Evolutionary conservation across 2,329 filamentous ascomycete genomes (phyloP), one percentile per base, ranked within the genome.

Genomic region (Septoria linicola): DNA sequence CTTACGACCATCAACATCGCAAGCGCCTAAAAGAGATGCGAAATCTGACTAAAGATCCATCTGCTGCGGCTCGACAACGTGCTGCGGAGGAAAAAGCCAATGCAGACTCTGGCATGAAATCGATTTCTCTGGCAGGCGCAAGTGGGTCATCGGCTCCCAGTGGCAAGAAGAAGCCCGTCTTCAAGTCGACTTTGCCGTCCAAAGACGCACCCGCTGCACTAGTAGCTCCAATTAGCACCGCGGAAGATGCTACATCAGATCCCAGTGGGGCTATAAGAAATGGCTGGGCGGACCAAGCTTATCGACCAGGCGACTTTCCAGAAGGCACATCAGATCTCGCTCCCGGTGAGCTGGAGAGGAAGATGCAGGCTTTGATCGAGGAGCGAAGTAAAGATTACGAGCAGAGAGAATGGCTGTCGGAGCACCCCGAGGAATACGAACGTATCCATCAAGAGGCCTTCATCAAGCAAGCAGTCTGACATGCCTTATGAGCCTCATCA

Each of bases 1-100:
- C 88, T 64, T 97, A 97, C 71, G 93, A 97, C 68, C 93, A 99
- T 72, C 88, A 88, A 63, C 93, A 99, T 72, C 91, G 90, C 69
- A 90, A 73, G 68, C 86, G 88, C 42, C 80, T 91, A 52, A 88
- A 89, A 71, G 88, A 93, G 64, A 90, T 92, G 87, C 89, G 89
- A 72, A 84, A 87, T 64, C 85, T 91, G 76, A 84, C 87, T 25
- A 83, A 85, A 60, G 85, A 89, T 59, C 83, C 87, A 1, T 79
- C 78, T 47, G 83, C 82, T 19, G 79, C 77, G 11, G 80, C 78
- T 17, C 81, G 83, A 60, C 83, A 85, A 2, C 76, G 84, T n/a
- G 83, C 82, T 62, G 81, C 83, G 27, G 61, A 68, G 48, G 54
- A 55, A 10, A 52, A 56, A 66, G 83, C 83, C 45, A 86, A 85